These are phyloP conservation scores for Isatis lusitanica DNA, from an alignment of 441 rosid genomes.

Conservation along the genomic window DNA sequence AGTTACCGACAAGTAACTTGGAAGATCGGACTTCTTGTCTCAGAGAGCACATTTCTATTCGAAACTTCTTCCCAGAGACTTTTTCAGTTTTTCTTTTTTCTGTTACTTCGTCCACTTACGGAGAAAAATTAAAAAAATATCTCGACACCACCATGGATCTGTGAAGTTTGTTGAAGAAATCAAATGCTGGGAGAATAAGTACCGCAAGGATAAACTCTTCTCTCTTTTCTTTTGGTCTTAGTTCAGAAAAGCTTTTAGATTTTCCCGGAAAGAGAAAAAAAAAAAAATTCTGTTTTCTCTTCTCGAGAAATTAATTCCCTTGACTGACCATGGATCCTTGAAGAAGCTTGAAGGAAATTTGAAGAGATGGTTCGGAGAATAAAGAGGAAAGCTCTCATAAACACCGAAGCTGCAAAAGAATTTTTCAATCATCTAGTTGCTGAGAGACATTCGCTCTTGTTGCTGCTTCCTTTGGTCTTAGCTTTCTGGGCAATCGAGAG, in stretches of 20 bases:
- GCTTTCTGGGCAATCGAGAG: conserved; percentile 78
- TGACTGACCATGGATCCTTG: conserved; percentile 26
- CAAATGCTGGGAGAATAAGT: neutral
- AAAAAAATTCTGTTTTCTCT: neutral
- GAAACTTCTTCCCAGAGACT: conserved; percentile 15
- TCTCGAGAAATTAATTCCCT: neutral
- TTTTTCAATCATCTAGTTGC: conserved; percentile 51
- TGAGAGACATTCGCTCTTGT: conserved; percentile 64
- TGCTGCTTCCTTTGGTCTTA: conserved; percentile 61
- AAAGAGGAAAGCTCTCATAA: conserved; percentile 46
- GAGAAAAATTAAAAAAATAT: neutral
- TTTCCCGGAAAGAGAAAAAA: neutral
- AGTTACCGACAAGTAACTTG: conserved; percentile 37
- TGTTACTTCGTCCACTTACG: neutral
- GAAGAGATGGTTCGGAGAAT: conserved; percentile 48
- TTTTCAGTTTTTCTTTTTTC: conserved; percentile 4
- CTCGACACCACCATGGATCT: conserved; percentile 28
- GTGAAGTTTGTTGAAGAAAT: conserved; percentile 28
- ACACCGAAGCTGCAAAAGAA: conserved; percentile 48
- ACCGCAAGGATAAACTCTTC: neutral
- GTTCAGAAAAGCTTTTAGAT: conserved; percentile 1
- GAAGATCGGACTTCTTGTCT: conserved; percentile 36
- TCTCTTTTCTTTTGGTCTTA: neutral
- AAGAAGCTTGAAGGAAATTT: conserved; percentile 18
- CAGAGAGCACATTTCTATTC: conserved; percentile 9